Base-by-base conservation (phyloP, 768 basidiomycete species). In the Mycena vitilis region DNA sequence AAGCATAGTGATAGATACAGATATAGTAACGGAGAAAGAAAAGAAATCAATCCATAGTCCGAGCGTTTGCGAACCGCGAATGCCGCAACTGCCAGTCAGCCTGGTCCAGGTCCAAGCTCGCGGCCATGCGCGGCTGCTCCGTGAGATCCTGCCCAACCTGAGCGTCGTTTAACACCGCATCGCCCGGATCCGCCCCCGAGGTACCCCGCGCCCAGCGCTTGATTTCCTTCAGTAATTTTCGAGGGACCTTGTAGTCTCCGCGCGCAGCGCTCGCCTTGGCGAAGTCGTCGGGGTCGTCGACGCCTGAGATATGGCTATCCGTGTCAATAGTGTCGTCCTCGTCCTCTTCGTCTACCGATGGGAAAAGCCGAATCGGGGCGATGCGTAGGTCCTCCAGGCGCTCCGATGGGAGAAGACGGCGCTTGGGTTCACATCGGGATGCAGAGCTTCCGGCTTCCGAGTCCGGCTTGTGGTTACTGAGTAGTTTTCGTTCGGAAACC, bases 331-430 rank as follows among this genome's bases (percentile, higher is more conserved):
- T 48, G 23, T 59, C 48, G 64, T 59, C 57, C 0, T 37, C 42
- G 10, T 58, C 63, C 47, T 45, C 44, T 3, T 66, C 65, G 22
- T 56, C 49, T 34, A 12, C n/a, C 11, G 53, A 6, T 2, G 25
- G 48, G 12, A 42, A 38, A 6, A 42, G 20, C 13, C 38, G 44
- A 25, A 58, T 16, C 9, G 30, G 22, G 42, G 42, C 6, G 18
- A 30, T 11, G 10, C 48, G 38, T 2, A n/a, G 23, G 34, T 58
- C 16, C 47, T 40, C 15, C 47, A 57, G 34, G 34, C 55, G 42
- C 38, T 66, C 65, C 23, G 55, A 36, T 4, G 59, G 54, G 8
- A 61, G 54, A 18, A 67, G 53, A 16, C 66, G 66, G 23, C 60
- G 66, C 20, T 55, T 37, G 34, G 66, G 66, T 25, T 67, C 66